phyloP scores from a whole-genome alignment of 805 yeast genomes.

The Torulaspora gathmanii region DNA sequence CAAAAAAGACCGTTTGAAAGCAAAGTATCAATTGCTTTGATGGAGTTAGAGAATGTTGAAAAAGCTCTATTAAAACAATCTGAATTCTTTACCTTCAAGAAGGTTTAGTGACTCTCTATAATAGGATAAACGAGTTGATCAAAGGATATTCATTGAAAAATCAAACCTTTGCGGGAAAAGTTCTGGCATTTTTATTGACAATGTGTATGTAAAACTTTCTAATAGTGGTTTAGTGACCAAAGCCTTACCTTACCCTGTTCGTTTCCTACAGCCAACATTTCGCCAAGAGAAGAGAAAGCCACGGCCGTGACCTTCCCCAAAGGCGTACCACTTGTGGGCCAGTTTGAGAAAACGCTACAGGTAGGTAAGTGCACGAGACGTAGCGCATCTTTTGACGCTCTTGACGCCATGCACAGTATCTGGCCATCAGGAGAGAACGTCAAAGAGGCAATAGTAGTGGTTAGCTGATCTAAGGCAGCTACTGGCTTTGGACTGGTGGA shows the following conservation, averaged over 20 bases:
- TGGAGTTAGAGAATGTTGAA: slow-evolving; percentile 12
- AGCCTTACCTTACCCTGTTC: slow-evolving; percentile 86
- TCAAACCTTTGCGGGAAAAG: neutral
- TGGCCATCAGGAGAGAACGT: slow-evolving; percentile 86
- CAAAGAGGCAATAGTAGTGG: slow-evolving; percentile 71
- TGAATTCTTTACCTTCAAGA: slow-evolving; percentile 16
- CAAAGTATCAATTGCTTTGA: slow-evolving; percentile 13
- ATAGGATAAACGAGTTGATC: neutral
- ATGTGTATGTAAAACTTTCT: slow-evolving; percentile 8
- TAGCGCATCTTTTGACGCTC: slow-evolving; percentile 80
- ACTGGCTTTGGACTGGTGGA: slow-evolving; percentile 43
- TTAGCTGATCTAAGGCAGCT: slow-evolving; percentile 68
- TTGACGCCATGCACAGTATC: slow-evolving; percentile 74
- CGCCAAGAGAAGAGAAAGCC: slow-evolving; percentile 73
- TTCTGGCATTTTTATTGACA: neutral
- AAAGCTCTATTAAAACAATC: slow-evolving; percentile 14
- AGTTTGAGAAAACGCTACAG: slow-evolving; percentile 80
- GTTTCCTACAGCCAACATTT: slow-evolving; percentile 84
- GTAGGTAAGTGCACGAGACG: slow-evolving; percentile 83
- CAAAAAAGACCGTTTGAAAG: slow-evolving; percentile 14
- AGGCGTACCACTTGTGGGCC: slow-evolving; percentile 98
- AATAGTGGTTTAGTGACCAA: slow-evolving; percentile 85
- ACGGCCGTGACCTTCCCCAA: slow-evolving; percentile 86
- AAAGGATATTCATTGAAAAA: neutral
- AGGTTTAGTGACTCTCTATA: neutral